Conservation (phyloP, 2,329 filamentous ascomycete genomes). For the Stemphylium vesicarium region DNA sequence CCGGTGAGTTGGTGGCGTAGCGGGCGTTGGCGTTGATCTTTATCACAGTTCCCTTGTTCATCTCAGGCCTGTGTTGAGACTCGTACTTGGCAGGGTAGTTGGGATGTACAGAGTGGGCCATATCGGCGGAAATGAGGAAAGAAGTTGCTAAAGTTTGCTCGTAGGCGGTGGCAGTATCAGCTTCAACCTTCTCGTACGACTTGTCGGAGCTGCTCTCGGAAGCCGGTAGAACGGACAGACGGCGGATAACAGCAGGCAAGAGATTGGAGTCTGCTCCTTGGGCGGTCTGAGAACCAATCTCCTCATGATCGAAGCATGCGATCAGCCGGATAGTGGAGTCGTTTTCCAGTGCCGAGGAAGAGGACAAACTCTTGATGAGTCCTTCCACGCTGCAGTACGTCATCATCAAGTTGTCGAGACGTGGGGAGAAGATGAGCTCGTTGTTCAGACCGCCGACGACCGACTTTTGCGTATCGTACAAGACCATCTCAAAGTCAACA, state of each 20-base stretch:
- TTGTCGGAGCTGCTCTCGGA: slow-evolving; percentile 64
- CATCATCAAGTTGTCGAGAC: slow-evolving; percentile 95
- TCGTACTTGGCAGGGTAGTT: slow-evolving; percentile 96
- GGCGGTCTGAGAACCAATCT: slow-evolving; percentile 90
- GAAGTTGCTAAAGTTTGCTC: slow-evolving; percentile 91
- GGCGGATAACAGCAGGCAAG: slow-evolving; percentile 83
- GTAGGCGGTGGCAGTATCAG: slow-evolving; percentile 75
- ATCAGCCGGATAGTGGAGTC: slow-evolving; percentile 88
- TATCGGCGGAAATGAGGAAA: slow-evolving; percentile 94
- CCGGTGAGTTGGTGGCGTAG: slow-evolving; percentile 95
- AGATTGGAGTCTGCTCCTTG: slow-evolving; percentile 95
- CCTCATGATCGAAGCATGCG: slow-evolving; percentile 96
- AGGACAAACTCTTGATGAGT: slow-evolving; percentile 77
- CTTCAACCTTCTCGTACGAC: slow-evolving; percentile 68
- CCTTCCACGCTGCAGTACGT: slow-evolving; percentile 90
- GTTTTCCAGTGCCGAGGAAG: slow-evolving; percentile 69
- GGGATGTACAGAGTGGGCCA: slow-evolving; percentile 95
- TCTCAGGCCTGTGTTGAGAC: slow-evolving; percentile 84
- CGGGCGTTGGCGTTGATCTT: slow-evolving; percentile 98
- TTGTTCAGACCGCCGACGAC: slow-evolving; percentile 88
- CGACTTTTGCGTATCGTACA: slow-evolving; percentile 94
- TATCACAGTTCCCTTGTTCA: slow-evolving; percentile 96
- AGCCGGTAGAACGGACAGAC: slow-evolving; percentile 79
- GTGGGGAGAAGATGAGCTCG: slow-evolving; percentile 95
- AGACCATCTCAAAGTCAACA: slow-evolving; percentile 93